These are phyloP conservation scores for Tagetes patula DNA, from an alignment of 129 eudicot genomes.

Conservation along the genomic window DNA sequence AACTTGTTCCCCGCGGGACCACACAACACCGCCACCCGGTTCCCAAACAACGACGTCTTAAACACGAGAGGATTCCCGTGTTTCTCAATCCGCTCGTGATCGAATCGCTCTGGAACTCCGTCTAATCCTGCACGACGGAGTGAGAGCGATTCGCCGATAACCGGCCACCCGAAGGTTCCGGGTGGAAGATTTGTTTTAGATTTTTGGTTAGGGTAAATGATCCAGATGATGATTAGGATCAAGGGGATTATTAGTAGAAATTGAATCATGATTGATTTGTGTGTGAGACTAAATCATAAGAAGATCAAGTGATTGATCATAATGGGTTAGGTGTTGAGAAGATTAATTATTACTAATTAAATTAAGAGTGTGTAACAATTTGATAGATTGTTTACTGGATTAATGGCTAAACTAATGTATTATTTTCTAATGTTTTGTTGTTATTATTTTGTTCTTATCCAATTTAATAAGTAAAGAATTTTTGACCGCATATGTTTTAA, in stretches of 20 bases:
- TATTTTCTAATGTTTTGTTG: too few species aligned
- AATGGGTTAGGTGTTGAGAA: too few species aligned
- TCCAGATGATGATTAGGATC: background rate
- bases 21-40: conserved; percentile 15
- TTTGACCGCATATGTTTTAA: too few species aligned
- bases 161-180: conserved; percentile 30
- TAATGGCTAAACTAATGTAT: too few species aligned
- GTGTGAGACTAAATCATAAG: background rate
- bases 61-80: conserved; percentile 23
- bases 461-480: too few species aligned
- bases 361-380: too few species aligned
- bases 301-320: too few species aligned
- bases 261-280: conserved; percentile 11
- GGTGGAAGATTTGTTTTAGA: conserved; percentile 24
- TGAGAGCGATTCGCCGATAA: conserved; percentile 21
- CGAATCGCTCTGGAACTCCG: conserved; percentile 30
- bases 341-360: too few species aligned
- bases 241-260: background rate
- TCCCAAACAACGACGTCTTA: conserved; percentile 27
- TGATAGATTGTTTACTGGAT: too few species aligned
- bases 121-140: conserved; percentile 15
- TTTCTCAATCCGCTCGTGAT: conserved; percentile 21
- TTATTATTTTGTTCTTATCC: too few species aligned
- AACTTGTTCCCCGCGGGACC: conserved; percentile 32
- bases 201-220: background rate